Conservation (phyloP, 345 rosid species). For the Eucalyptus regnans region DNA sequence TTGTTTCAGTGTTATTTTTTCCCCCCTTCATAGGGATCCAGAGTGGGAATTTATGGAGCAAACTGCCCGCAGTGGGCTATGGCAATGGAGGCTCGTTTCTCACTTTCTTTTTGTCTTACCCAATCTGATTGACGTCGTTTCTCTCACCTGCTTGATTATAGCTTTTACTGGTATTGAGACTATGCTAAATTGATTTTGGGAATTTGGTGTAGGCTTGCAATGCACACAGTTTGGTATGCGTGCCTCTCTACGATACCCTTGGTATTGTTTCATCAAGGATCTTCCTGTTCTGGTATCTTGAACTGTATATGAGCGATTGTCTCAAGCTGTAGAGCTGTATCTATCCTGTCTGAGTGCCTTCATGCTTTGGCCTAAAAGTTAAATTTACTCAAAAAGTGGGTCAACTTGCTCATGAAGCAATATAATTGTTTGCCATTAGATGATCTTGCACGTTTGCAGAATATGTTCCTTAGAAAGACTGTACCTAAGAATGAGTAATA, state of each 20-base stretch:
- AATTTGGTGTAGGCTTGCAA: slow-evolving; percentile 55
- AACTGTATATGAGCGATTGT: neutral
- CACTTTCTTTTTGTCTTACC: neutral
- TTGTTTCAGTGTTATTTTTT: neutral
- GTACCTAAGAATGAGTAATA: neutral
- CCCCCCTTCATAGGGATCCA: slow-evolving; percentile 43
- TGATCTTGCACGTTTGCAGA: neutral
- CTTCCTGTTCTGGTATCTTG: neutral
- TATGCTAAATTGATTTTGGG: neutral
- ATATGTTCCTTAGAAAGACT: neutral
- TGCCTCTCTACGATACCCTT: slow-evolving; percentile 92
- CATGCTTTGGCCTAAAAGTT: neutral
- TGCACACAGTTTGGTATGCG: slow-evolving; percentile 75
- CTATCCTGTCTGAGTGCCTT: neutral
- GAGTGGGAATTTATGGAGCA: slow-evolving; percentile 82
- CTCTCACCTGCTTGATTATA: neutral
- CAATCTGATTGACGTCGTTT: neutral
- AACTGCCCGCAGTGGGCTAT: slow-evolving; percentile 95
- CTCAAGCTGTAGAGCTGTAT: neutral
- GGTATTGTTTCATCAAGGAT: slow-evolving; percentile 31
- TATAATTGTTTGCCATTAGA: neutral
- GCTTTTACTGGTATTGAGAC: neutral
- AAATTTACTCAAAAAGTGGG: neutral
- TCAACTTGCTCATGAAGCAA: neutral
- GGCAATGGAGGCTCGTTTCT: slow-evolving; percentile 77